phyloP scores from a whole-genome alignment of 306 rosid species.

The Lagenaria siceraria region DNA sequence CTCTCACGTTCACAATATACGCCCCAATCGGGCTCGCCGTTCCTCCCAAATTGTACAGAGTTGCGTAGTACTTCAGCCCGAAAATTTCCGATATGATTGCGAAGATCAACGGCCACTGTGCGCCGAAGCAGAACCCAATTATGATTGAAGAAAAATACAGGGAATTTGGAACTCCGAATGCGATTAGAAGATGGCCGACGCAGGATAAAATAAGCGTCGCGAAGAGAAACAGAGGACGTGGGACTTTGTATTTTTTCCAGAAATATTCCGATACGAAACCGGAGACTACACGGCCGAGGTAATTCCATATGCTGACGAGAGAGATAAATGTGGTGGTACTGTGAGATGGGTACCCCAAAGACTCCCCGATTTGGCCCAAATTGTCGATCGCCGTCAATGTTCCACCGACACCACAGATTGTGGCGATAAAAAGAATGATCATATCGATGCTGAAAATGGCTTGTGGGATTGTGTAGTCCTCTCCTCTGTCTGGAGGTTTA shows the following conservation, averaged over 20 bases:
- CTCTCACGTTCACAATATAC: conserved; percentile 40
- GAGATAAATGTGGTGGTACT: conserved; percentile 54
- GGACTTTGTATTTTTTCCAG: conserved; percentile 39
- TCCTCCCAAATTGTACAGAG: conserved; percentile 34
- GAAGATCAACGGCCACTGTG: conserved; percentile 48
- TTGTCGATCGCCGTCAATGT: conserved; percentile 59
- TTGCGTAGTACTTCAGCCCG: conserved; percentile 62
- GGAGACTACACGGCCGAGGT: conserved; percentile 33
- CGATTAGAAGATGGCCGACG: conserved; percentile 51
- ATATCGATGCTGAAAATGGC: conserved; percentile 64
- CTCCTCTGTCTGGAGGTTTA: conserved; percentile 55
- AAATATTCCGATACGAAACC: conserved; percentile 50
- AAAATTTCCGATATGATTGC: conserved; percentile 63
- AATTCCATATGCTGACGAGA: conserved; percentile 69
- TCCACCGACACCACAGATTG: conserved; percentile 40
- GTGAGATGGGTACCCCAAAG: conserved; percentile 34
- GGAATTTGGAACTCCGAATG: conserved; percentile 38
- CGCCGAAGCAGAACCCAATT: conserved; percentile 57
- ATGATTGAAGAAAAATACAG: conserved; percentile 46
- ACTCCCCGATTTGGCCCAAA: conserved; percentile 55
- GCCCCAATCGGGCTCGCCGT: conserved; percentile 48
- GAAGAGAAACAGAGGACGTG: conserved; percentile 47
- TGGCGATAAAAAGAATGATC: conserved; percentile 28
- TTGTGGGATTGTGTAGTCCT: conserved; percentile 55
- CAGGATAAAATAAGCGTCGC: conserved; percentile 36